Conservation (phyloP, 345 rosid species). For the Microthlaspi erraticum region DNA sequence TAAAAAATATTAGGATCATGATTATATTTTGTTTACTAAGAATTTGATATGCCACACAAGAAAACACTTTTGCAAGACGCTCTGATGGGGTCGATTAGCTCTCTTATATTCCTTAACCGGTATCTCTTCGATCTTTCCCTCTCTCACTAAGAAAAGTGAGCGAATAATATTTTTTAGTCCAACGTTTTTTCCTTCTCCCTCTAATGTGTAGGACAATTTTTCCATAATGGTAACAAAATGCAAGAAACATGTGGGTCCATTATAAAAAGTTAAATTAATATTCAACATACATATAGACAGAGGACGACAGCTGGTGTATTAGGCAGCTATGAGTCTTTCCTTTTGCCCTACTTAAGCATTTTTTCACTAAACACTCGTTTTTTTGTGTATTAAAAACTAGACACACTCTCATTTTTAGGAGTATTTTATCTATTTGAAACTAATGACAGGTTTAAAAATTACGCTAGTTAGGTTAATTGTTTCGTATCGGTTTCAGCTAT, state of each 20-base stretch:
- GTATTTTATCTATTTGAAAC: too few species aligned
- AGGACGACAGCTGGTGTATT: conserved; percentile 45
- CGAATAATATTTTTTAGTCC: neutral
- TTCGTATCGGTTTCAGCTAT: too few species aligned
- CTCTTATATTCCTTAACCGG: conserved; percentile 23
- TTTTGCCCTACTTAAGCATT: conserved; percentile 41
- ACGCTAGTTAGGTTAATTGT: too few species aligned
- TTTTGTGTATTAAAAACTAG: too few species aligned
- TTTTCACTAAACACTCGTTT: conserved; percentile 33
- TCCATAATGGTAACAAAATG: conserved; percentile 40
- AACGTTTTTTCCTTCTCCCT: neutral
- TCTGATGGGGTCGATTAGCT: conserved; percentile 24
- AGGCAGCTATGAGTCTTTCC: conserved; percentile 39
- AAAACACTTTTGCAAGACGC: conserved; percentile 33
- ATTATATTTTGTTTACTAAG: neutral
- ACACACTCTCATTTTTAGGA: too few species aligned
- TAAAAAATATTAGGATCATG: neutral
- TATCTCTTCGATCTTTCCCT: conserved; percentile 6
- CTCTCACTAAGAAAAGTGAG: conserved; percentile 6
- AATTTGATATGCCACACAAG: conserved; percentile 22
- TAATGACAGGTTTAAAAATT: too few species aligned
- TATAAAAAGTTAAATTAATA: conserved; percentile 37
- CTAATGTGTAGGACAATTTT: conserved; percentile 30
- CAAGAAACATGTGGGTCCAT: conserved; percentile 46
- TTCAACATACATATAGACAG: conserved; percentile 40